Conservation (phyloP, 73 alveolate species). For the Stentor roeselii region DNA sequence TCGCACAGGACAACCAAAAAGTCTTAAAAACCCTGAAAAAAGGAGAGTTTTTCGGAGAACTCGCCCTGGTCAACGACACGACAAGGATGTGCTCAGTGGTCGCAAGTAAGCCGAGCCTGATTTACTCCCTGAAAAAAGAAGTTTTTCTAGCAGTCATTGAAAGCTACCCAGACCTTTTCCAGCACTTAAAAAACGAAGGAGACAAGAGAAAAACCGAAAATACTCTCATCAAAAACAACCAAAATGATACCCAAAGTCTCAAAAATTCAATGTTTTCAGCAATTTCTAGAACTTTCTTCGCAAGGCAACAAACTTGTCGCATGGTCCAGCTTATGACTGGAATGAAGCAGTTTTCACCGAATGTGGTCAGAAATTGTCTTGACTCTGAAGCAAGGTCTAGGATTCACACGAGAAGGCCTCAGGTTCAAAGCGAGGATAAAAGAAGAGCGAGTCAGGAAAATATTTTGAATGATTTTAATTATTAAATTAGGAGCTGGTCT, state of each 20-base stretch:
- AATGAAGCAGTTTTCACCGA: neutral
- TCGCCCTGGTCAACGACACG: conserved; percentile 46
- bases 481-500: neutral
- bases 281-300: neutral
- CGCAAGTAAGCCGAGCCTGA: neutral
- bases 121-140: neutral
- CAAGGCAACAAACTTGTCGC: neutral
- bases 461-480: no score
- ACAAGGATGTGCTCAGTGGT: conserved; percentile 30
- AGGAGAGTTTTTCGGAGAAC: conserved; percentile 63
- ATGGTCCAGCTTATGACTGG: neutral
- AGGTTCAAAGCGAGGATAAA: neutral
- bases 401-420: conserved; percentile 8
- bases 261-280: neutral
- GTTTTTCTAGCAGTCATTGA: neutral
- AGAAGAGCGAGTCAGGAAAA: conserved; percentile 4
- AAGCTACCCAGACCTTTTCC: conserved; percentile 12
- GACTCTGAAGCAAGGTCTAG: neutral
- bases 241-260: neutral
- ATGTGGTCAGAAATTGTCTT: neutral
- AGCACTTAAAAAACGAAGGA: neutral
- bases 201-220: conserved; percentile 1
- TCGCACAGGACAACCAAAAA: conserved; percentile 42
- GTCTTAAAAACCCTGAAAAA: conserved; percentile 36
- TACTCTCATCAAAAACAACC: neutral